Base-by-base conservation (phyloP, 257 asterid genomes). In the Salvia splendens region DNA sequence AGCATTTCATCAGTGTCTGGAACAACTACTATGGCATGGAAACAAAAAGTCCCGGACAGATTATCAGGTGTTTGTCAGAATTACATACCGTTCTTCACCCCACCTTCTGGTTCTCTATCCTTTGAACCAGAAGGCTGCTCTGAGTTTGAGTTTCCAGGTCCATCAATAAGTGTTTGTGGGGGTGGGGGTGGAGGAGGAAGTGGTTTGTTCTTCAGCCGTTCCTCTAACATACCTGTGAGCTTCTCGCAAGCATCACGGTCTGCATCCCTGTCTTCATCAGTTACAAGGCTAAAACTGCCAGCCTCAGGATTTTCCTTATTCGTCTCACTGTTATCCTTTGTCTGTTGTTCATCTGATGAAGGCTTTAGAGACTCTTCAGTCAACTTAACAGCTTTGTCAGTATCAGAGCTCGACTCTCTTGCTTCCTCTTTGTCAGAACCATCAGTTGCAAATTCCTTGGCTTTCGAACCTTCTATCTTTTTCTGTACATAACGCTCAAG, bases 201-300 rank as follows among this genome's bases (percentile, higher is more conserved):
- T 54, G 97, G 99, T 54, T 76, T 87, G 79, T 68, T 88, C 83
- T 77, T 94, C 82, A 91, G 61, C 75, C 99, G 85, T 86, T 94
- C 99, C 76, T 91, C 97, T 70, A 89, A 61, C 93, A 94, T 84
- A 65, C 75, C 82, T 28, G 75, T 82, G 67, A 94, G 82, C 82
- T 91, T 87, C 65, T 82, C 96, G 77, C 70, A 67, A 69, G 87
- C 91, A 73, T 78, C 95, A 35, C 74, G 75, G 69, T 94, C 99
- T 65, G 86, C 85, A 72, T 82, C 79, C 71, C 76, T 82, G 83
- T 87, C 98, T 74, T 82, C 95, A 32, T 91, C 93, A 61, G 88
- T 85, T 45, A 91, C 92, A 71, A 87, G 84, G 66, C 96, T 98
- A 64, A 91, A 87, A 80, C 58, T 81, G 65, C 88, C 71, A 72